Evolutionary conservation across 768 basidiomycete genomes (phyloP), one percentile per base, ranked within the genome.

Genomic region (Termitomyces sp.): DNA sequence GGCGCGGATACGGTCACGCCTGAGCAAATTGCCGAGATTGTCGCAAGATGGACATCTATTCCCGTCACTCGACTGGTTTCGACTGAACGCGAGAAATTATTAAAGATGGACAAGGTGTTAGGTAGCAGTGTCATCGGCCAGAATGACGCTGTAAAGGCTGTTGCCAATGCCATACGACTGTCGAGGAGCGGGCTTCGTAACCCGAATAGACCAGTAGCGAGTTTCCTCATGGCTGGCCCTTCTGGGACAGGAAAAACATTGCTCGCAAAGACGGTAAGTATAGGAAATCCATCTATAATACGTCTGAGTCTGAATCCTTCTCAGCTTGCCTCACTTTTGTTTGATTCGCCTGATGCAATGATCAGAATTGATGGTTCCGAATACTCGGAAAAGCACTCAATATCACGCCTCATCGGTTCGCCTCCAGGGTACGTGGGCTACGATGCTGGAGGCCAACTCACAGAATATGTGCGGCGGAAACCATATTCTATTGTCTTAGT

Each of bases 171-270:
- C 2, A 90, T 98, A 63, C 84, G 96, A 47, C 73, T 98, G 44
- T 95, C 93, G 26, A 83, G 96, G 51, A 93, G 92, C 64, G 96
- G 96, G n/a, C 77, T 99, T n/a, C 81, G 90, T 44, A 92, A 95
- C 68, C 83, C 90, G 33, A 79, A 87, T 47, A 76, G 93, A 50
- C 96, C 96, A 5, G 88, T 97, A 57, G 94, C 96, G 0, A 92
- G 88, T 65, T 97, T 97, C 77, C 73, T 98, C 55, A 90, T 97
- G 81, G 87, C 87, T 7, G 92, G 92, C n/a, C 92, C 92, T 33
- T 90, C 89, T 5, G 93, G 93, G 24, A 94, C 91, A 4, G 92
- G 91, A 42, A 93, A 98, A 76, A 96, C 94, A 0, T 77, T 94
- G 60, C 77, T 97, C 61, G 87, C 87, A 46, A 98, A 97, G 75